Conservation (phyloP, 2,329 filamentous ascomycete species). For the Fusarium sp. region DNA sequence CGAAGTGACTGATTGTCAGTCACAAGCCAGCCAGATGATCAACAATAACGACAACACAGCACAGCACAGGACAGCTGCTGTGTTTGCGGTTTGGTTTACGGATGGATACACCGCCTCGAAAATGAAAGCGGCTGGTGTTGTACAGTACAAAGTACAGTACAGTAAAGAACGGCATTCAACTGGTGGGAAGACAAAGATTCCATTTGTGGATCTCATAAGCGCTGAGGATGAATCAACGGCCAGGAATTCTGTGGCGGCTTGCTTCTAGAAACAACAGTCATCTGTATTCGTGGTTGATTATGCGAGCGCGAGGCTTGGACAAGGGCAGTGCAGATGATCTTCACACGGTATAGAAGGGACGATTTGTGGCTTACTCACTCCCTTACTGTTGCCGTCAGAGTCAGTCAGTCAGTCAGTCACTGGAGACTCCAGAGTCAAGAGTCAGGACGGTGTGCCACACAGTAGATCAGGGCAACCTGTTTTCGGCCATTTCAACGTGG, state of each 20-base stretch:
- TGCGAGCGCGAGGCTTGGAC: constrained; percentile 21
- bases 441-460: constrained; percentile 37
- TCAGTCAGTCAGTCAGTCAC: not conserved
- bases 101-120: constrained; percentile 35
- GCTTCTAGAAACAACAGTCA: constrained; percentile 31
- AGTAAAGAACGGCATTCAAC: constrained; percentile 13
- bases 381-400: not conserved
- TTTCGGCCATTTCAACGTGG: constrained; percentile 37
- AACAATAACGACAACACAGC: constrained; percentile 9
- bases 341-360: constrained; percentile 12
- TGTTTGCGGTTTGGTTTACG: not conserved
- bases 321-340: constrained; percentile 16
- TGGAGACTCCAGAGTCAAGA: constrained; percentile 8
- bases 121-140: constrained; percentile 31
- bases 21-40: constrained; percentile 33
- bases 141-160: constrained; percentile 13
- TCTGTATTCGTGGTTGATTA: constrained; percentile 7
- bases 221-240: constrained; percentile 29
- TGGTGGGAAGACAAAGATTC: constrained; percentile 26
- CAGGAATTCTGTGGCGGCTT: constrained; percentile 36
- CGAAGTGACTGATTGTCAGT: constrained; percentile 42
- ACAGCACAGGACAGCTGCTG: not conserved
- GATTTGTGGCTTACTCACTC: constrained; percentile 10
- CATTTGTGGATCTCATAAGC: constrained; percentile 21
- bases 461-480: constrained; percentile 25